These are phyloP conservation scores for Zygosaccharomyces sapae DNA, from an alignment of 1,139 yeast genomes.

Conservation along the genomic window DNA sequence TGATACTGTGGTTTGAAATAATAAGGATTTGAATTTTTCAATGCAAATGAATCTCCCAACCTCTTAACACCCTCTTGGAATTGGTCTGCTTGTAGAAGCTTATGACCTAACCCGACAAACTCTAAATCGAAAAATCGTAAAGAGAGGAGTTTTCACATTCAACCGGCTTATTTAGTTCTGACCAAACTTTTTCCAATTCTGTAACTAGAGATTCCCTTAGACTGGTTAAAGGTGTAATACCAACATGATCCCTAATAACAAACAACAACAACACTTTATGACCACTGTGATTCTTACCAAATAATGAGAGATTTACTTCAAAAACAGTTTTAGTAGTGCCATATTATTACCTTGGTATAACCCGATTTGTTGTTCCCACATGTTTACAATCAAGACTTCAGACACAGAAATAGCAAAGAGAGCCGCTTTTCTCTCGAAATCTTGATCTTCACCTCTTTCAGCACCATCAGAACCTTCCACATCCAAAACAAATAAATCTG, in stretches of 20 bases:
- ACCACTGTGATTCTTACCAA: conserved; percentile 41
- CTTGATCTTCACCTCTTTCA: conserved; percentile 97
- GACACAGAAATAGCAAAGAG: conserved; percentile 89
- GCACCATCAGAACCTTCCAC: conserved; percentile 98
- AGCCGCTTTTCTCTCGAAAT: conserved; percentile 94
- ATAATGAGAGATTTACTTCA: conserved; percentile 85
- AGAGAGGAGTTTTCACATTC: conserved; percentile 52
- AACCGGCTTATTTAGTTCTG: conserved; percentile 65
- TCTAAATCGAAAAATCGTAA: conserved; percentile 79
- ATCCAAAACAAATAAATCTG: conserved; percentile 76
- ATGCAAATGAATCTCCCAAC: conserved; percentile 53
- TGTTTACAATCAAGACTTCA: conserved; percentile 82
- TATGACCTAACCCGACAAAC: conserved; percentile 81
- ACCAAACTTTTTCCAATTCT: conserved; percentile 80
- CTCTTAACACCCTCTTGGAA: conserved; percentile 59
- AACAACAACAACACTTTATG: conserved; percentile 76
- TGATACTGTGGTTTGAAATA: conserved; percentile 70
- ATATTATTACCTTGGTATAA: conserved; percentile 95
- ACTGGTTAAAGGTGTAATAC: conserved; percentile 76
- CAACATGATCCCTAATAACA: conserved; percentile 92
- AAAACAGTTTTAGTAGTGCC: conserved; percentile 92
- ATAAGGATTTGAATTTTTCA: conserved; percentile 28
- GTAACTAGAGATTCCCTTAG: conserved; percentile 64
- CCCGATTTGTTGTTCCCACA: conserved; percentile 98
- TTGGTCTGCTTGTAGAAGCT: conserved; percentile 70